A percentile compares a stretch with the other conserved stretches of the same genome.
These are phyloP conservation scores for Boeremia lycopersici DNA, from an alignment of 2,329 filamentous ascomycete species.

Conservation along the genomic window DNA sequence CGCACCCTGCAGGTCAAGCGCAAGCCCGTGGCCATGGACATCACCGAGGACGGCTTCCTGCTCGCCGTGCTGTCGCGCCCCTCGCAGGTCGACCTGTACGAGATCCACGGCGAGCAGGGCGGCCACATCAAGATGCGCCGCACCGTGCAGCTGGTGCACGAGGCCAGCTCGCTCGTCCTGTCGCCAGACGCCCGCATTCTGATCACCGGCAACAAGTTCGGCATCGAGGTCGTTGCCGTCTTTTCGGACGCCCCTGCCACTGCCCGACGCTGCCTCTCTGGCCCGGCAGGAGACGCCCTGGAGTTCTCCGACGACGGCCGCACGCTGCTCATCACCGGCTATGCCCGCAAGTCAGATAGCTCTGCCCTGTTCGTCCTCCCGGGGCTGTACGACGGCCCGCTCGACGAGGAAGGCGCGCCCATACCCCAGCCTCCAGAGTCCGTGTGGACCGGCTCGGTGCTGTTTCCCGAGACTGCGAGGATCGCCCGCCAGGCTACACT, in stretches of 20 bases:
- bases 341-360: conserved; percentile 43
- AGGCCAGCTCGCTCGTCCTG: conserved; percentile 76
- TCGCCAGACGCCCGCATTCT: conserved; percentile 82
- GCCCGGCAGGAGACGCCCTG: conserved; percentile 44
- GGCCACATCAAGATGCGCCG: conserved; percentile 69
- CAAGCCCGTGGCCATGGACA: conserved; percentile 66
- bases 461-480: conserved; percentile 49
- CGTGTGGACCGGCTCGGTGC: conserved; percentile 48
- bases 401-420: conserved; percentile 49
- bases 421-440: conserved; percentile 44
- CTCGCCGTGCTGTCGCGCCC: conserved; percentile 81
- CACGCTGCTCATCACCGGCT: conserved; percentile 47
- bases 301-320: conserved; percentile 50
- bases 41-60: conserved; percentile 76
- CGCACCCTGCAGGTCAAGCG: conserved; percentile 46
- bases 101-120: conserved; percentile 57
- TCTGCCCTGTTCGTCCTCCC: conserved; percentile 49
- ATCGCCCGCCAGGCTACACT: conserved; percentile 48
- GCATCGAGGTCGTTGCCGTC: conserved; percentile 85
- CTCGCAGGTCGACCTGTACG: conserved; percentile 86
- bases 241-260: conserved; percentile 60
- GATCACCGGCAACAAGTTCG: conserved; percentile 82
- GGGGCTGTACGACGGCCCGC: conserved; percentile 47
- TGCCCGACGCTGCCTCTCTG: conserved; percentile 43
- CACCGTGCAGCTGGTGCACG: conserved; percentile 77